Evolutionary conservation across 2,329 filamentous ascomycete species (phyloP).

Genomic region (Epichloe scottii): DNA sequence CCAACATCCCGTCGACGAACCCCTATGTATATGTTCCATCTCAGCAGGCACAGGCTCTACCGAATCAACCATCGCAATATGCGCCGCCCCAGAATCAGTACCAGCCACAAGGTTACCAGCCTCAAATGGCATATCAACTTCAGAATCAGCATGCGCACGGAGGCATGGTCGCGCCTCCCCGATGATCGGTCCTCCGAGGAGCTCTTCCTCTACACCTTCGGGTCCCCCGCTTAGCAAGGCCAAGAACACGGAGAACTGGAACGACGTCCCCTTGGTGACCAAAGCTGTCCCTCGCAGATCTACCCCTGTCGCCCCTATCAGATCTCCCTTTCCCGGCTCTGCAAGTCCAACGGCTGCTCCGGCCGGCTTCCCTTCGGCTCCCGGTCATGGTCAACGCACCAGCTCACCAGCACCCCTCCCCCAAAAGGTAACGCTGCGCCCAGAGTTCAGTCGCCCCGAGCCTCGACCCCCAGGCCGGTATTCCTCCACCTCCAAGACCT

Average conservation of each 20-base stretch:
- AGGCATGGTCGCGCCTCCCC: constrained; percentile 14
- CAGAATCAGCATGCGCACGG: constrained; percentile 28
- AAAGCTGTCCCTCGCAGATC: constrained; percentile 60
- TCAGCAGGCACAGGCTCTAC: constrained; percentile 14
- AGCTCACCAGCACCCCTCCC: constrained; percentile 74
- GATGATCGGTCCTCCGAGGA: constrained; percentile 28
- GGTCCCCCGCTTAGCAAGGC: constrained; percentile 55
- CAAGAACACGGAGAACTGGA: constrained; percentile 74
- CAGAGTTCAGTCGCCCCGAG: constrained; percentile 60
- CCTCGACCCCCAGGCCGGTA: constrained; percentile 35
- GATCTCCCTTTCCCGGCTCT: constrained; percentile 64
- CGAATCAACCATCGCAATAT: constrained; percentile 23
- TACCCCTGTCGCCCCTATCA: constrained; percentile 61
- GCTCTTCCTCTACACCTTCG: constrained; percentile 51
- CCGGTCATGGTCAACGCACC: constrained; percentile 47
- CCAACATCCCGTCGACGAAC: constrained; percentile 16
- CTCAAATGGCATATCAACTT: constrained; percentile 36
- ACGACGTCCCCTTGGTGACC: constrained; percentile 80
- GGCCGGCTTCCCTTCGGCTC: constrained; percentile 19
- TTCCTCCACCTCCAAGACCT: constrained; percentile 44
- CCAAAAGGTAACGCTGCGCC: constrained; percentile 57
- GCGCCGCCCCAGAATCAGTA: constrained; percentile 25
- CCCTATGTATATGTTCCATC: constrained; percentile 14
- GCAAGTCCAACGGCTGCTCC: constrained; percentile 32
- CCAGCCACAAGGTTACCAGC: constrained; percentile 15